Conservation (phyloP, 805 yeast species). For the Sugiyamaella americana region DNA sequence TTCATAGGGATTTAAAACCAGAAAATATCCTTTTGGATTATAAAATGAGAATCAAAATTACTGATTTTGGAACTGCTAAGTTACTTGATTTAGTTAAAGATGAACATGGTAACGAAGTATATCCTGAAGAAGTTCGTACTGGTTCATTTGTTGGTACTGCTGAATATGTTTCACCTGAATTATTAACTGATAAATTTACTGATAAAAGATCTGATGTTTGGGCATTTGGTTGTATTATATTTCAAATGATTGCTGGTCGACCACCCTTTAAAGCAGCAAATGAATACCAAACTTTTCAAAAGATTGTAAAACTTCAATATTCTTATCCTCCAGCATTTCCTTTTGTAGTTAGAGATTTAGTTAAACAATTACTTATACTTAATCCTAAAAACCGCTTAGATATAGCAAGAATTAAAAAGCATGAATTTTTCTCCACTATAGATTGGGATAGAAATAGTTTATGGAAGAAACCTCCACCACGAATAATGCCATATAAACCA, state of each 20-base stretch:
- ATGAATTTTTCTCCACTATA: constrained; percentile 62
- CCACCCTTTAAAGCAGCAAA: constrained; percentile 89
- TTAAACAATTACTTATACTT: constrained; percentile 58
- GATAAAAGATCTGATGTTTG: constrained; percentile 85
- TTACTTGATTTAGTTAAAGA: constrained; percentile 39
- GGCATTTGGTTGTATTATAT: constrained; percentile 89
- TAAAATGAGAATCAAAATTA: constrained; percentile 82
- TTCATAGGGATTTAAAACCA: constrained; percentile 92
- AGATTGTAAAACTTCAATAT: constrained; percentile 73
- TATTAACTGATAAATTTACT: constrained; percentile 68
- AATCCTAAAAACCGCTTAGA: constrained; percentile 64
- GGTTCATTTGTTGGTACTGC: constrained; percentile 94
- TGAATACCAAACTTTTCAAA: constrained; percentile 82
- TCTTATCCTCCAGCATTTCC: constrained; percentile 66
- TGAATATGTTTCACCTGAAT: constrained; percentile 91
- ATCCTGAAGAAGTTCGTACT: constrained; percentile 36
- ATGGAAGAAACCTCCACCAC: constrained; percentile 68
- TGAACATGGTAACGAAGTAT: constrained; percentile 23
- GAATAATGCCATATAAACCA: constrained; percentile 56
- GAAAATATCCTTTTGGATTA: constrained; percentile 82
- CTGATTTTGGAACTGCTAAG: constrained; percentile 98
- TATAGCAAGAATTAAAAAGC: constrained; percentile 52
- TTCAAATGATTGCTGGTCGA: constrained; percentile 71
- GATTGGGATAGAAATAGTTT: constrained; percentile 66
- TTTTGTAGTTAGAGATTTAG: constrained; percentile 55